Base-by-base conservation (phyloP, 768 basidiomycete species). In the Tulasnella sp. region DNA sequence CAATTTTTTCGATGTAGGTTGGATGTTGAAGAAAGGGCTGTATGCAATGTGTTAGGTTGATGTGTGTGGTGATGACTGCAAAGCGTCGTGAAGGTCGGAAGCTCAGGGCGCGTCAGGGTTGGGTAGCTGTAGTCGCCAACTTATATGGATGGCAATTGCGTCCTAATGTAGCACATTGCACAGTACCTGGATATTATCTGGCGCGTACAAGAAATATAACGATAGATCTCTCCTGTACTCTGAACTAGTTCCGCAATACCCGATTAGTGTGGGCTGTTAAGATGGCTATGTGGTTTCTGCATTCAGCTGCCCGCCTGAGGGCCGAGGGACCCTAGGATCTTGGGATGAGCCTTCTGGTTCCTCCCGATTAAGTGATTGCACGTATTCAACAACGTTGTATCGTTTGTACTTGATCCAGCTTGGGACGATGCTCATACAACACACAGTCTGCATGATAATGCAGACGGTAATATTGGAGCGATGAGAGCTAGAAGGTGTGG, bases 311-410 rank as follows among this genome's bases (percentile, higher is more conserved):
- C n/a, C n/a, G n/a, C n/a, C 34, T 38, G 15, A 38, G 15, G 34
- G 34, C 34, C 15, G 34, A 15, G 15, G 7, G 15, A 15, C 34
- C 15, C 7, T 38, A 38, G 34, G 34, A 48, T 5, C 7, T n/a
- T 48, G 7, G 7, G 5, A n/a, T 48, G n/a, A 11, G 5, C 27
- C 27, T 5, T 11, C 21, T 59, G 44, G 30, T 3, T 70, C 71
- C 21, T 71, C 68, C 2, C 64, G 70, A 27, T 77, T 76, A 66
- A 73, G 78, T 32, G 70, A 67, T 55, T 78, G 80, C 1, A 84
- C 84, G 48, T 90, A 76, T 68, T 83, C 82, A 76, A 83, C 80
- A 3, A 87, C 82, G 64, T 91, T 91, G 75, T 86, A 91, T 65
- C 86, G 90, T 58, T 82, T 80, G 30, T 81, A 72, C 27, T 72